Conservation (phyloP, 805 yeast species). For the Saccharomycopsis sp. region DNA sequence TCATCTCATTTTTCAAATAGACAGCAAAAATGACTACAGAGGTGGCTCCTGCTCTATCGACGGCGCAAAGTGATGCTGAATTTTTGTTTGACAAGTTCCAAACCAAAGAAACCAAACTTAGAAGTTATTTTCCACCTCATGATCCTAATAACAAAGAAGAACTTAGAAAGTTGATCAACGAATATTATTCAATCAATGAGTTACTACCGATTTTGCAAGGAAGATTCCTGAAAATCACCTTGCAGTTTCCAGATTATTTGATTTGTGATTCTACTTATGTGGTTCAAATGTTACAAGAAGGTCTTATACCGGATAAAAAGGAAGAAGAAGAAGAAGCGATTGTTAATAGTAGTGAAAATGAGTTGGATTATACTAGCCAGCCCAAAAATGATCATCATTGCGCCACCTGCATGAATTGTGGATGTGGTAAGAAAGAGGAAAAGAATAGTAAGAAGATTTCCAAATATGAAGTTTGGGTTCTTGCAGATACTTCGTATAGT, state of each 20-base stretch:
- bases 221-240: slow-evolving; percentile 47
- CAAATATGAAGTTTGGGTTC: slow-evolving; percentile 47
- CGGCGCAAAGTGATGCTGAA: slow-evolving; percentile 38
- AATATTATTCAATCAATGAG: slow-evolving; percentile 47
- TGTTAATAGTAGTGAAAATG: background rate
- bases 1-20: background rate
- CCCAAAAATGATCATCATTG: too few species aligned
- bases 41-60: slow-evolving; percentile 36
- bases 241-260: slow-evolving; percentile 83
- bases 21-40: background rate
- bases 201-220: slow-evolving; percentile 31
- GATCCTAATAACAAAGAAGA: slow-evolving; percentile 3
- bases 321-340: slow-evolving; percentile 2
- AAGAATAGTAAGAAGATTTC: slow-evolving; percentile 18
- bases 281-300: slow-evolving; percentile 40
- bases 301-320: slow-evolving; percentile 4
- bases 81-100: slow-evolving; percentile 31
- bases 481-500: slow-evolving; percentile 94
- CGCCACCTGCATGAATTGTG: slow-evolving; percentile 5
- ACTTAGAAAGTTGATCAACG: slow-evolving; percentile 23
- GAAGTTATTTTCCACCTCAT: slow-evolving; percentile 10
- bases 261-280: slow-evolving; percentile 72
- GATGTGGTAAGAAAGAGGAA: slow-evolving; percentile 3
- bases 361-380: background rate
- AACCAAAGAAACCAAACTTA: slow-evolving; percentile 9